A percentile compares a stretch with the other conserved stretches of the same genome.
Conservation (phyloP, 2,329 filamentous ascomycete genomes). For the Lachnum nothofagi region DNA sequence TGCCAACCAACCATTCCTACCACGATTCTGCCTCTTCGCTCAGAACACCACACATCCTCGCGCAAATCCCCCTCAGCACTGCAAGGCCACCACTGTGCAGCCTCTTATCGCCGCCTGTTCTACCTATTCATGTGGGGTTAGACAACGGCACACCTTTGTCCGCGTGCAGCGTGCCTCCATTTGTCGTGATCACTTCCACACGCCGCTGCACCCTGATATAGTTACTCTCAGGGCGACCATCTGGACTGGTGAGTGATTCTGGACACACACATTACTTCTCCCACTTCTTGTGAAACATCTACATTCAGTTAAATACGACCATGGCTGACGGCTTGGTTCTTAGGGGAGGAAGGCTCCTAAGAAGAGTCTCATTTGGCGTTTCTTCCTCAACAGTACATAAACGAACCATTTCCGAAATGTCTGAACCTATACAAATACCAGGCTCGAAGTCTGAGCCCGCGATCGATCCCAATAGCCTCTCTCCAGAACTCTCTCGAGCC, state of each 20-base stretch:
- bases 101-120: not conserved
- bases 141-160: not conserved
- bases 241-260: not conserved
- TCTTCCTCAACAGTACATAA: slow-evolving; percentile 34
- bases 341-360: slow-evolving; percentile 38
- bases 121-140: not conserved
- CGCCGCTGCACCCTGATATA: not conserved
- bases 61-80: not conserved
- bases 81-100: not conserved
- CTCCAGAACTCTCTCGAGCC: slow-evolving; percentile 19
- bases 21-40: not conserved
- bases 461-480: slow-evolving; percentile 17
- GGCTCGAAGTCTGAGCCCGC: slow-evolving; percentile 20
- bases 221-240: not conserved
- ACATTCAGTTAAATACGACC: slow-evolving; percentile 2
- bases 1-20: not conserved
- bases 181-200: slow-evolving; percentile 4
- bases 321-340: slow-evolving; percentile 43
- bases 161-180: not conserved
- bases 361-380: slow-evolving; percentile 39
- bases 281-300: too few relatives aligned
- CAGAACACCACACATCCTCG: not conserved
- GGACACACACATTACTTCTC: too few relatives aligned
- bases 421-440: slow-evolving; percentile 38
- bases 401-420: slow-evolving; percentile 41